Conservation (phyloP, 148 eudicot species). For the Vaccinium vitisidaea region DNA sequence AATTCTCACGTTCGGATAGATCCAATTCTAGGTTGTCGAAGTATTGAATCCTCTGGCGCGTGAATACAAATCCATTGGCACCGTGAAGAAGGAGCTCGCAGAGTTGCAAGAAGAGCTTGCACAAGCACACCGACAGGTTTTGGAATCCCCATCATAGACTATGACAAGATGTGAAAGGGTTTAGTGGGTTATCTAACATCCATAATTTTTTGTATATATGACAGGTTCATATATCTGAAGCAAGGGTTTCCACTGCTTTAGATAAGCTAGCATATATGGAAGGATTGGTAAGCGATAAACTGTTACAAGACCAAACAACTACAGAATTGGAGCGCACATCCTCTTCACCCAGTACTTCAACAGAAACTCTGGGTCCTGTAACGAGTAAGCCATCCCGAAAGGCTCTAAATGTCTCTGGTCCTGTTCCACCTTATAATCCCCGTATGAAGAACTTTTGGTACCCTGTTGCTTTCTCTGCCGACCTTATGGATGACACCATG, state of each 20-base stretch:
- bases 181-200: not conserved
- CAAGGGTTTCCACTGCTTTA: conserved; percentile 74
- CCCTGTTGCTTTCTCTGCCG: conserved; percentile 85
- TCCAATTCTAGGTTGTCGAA: conserved; percentile 70
- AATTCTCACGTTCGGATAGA: conserved; percentile 24
- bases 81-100: conserved; percentile 83
- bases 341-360: conserved; percentile 59
- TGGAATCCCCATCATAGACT: not conserved
- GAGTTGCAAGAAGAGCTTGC: conserved; percentile 81
- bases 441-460: conserved; percentile 87
- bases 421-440: conserved; percentile 67
- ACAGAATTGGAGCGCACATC: conserved; percentile 32
- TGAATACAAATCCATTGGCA: conserved; percentile 83
- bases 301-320: conserved; percentile 63
- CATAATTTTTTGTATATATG: not conserved
- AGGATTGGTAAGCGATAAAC: conserved; percentile 74
- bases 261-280: conserved; percentile 97
- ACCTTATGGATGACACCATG: conserved; percentile 89
- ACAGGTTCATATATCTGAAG: conserved; percentile 97
- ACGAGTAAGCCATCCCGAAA: conserved; percentile 49
- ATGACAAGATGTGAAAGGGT: not conserved
- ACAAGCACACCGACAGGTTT: conserved; percentile 86
- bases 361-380: conserved; percentile 30
- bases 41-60: conserved; percentile 93
- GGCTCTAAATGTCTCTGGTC: conserved; percentile 77